phyloP scores from a whole-genome alignment of 2,329 filamentous ascomycete species.

The Cordyceps tenuipes region DNA sequence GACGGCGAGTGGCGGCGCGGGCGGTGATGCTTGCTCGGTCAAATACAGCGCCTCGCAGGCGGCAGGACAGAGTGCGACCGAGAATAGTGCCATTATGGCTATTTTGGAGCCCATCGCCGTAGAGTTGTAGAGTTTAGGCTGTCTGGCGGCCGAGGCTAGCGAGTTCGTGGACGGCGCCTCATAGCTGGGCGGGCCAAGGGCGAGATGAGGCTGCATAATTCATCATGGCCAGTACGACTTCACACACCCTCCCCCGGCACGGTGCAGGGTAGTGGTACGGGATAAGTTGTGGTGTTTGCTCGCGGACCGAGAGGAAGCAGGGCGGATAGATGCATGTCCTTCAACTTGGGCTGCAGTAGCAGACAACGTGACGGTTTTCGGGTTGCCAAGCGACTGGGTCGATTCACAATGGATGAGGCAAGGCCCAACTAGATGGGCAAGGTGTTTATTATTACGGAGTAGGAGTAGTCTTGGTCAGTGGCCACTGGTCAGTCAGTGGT shows the following conservation, averaged over 20 bases:
- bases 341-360: too few relatives aligned
- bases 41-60: conserved; percentile 10
- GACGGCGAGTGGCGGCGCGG: too few relatives aligned
- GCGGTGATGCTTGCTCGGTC: neutral
- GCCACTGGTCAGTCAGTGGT: too few relatives aligned
- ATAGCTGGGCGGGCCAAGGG: neutral
- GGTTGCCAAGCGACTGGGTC: neutral
- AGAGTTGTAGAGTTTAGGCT: neutral
- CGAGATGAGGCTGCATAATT: neutral
- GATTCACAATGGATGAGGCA: too few relatives aligned
- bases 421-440: neutral
- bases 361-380: too few relatives aligned
- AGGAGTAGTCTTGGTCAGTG: too few relatives aligned
- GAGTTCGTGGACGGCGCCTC: neutral
- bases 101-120: neutral
- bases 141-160: too few relatives aligned
- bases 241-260: neutral
- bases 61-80: neutral
- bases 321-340: too few relatives aligned
- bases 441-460: too few relatives aligned
- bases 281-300: too few relatives aligned
- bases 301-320: too few relatives aligned
- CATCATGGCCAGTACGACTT: neutral
- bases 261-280: too few relatives aligned
- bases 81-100: conserved; percentile 1